These are phyloP conservation scores for Penicillium sp. DNA, from an alignment of 2,329 filamentous ascomycete genomes.

Conservation along the genomic window DNA sequence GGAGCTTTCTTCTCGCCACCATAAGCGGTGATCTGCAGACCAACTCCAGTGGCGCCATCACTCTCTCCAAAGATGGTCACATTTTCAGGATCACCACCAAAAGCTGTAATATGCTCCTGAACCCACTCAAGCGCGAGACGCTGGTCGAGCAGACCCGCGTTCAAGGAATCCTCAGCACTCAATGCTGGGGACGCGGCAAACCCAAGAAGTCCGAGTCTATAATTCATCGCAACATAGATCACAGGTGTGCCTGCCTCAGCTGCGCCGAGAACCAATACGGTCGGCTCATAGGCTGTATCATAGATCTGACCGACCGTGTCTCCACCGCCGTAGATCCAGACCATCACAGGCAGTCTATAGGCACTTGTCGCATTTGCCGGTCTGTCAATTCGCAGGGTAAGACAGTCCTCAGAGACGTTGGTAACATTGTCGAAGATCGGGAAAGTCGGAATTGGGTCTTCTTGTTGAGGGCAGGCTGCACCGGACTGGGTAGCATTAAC, in stretches of 20 bases:
- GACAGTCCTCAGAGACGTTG: conserved; percentile 11
- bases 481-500: conserved; percentile 9
- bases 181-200: conserved; percentile 10
- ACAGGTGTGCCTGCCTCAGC: conserved; percentile 6
- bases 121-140: conserved; percentile 7
- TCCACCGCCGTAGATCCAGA: conserved; percentile 13
- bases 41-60: conserved; percentile 13
- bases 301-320: conserved; percentile 14
- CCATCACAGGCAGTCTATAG: conserved; percentile 12
- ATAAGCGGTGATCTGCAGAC: conserved; percentile 14
- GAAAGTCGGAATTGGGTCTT: conserved; percentile 3
- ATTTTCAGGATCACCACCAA: conserved; percentile 10
- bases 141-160: conserved; percentile 9
- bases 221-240: conserved; percentile 15
- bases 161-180: conserved; percentile 8
- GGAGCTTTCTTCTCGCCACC: conserved; percentile 4
- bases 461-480: conserved; percentile 13
- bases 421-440: conserved; percentile 13
- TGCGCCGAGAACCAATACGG: conserved; percentile 4
- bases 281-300: conserved; percentile 10
- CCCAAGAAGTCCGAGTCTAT: conserved; percentile 11
- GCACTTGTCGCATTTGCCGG: conserved; percentile 2
- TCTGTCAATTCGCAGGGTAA: conserved; percentile 11
- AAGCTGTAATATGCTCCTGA: conserved; percentile 7
- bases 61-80: conserved; percentile 13